Conservation (phyloP, 2,329 filamentous ascomycete genomes). For the Hawksworthiomyces lignivorus region DNA sequence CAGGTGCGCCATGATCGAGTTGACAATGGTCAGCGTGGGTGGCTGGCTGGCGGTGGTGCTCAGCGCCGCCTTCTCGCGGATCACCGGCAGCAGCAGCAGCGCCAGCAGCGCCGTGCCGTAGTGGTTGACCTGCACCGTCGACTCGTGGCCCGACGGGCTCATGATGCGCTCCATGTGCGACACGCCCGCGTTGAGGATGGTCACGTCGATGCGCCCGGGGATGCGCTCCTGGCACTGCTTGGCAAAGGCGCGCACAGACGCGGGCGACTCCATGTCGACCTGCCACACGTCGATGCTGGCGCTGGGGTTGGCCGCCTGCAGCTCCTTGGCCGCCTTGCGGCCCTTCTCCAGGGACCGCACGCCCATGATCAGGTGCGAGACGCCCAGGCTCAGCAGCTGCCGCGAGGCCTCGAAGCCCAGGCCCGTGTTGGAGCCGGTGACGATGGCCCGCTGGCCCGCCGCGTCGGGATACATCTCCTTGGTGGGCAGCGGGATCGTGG, state of each 20-base stretch:
- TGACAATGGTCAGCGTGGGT: conserved; percentile 16
- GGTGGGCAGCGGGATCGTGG: conserved; percentile 10
- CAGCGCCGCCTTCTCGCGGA: conserved; percentile 17
- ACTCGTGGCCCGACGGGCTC: conserved; percentile 18
- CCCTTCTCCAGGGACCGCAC: conserved; percentile 11
- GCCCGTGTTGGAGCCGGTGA: conserved; percentile 14
- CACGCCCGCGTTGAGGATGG: conserved; percentile 9
- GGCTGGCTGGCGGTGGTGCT: not conserved
- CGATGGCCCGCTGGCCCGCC: conserved; percentile 2
- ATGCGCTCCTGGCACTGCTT: conserved; percentile 6
- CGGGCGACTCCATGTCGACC: conserved; percentile 30
- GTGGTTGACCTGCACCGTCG: conserved; percentile 26
- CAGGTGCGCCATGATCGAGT: conserved; percentile 17
- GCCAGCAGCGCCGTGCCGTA: conserved; percentile 23
- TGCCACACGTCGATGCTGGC: conserved; percentile 26
- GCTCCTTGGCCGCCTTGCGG: conserved; percentile 6
- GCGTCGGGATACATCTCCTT: conserved; percentile 1
- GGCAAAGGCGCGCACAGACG: conserved; percentile 27
- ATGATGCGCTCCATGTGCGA: conserved; percentile 12
- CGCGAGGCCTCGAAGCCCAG: conserved; percentile 13
- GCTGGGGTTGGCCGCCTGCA: conserved; percentile 7
- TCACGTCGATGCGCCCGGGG: conserved; percentile 5
- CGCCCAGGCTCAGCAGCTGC: conserved; percentile 13
- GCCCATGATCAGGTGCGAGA: conserved; percentile 12
- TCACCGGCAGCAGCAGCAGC: conserved; percentile 37